phyloP scores from a whole-genome alignment of 1,284 basidiomycete species.

The Laetiporus sulphureus region DNA sequence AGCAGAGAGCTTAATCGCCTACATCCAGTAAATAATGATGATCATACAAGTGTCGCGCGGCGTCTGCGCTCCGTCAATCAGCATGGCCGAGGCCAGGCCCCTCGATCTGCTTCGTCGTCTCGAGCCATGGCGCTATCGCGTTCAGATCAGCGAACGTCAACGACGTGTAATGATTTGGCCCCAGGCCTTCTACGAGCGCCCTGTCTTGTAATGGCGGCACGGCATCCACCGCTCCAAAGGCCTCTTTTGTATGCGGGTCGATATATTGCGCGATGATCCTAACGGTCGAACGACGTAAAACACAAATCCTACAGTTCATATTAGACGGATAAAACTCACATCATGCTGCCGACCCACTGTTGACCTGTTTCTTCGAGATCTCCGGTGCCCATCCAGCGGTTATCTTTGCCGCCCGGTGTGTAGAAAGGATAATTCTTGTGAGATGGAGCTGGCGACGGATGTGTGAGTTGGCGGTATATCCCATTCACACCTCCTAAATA shows the following conservation, averaged over 20 bases:
- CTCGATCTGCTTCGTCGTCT: slow-evolving; percentile 55
- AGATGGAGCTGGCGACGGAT: slow-evolving; percentile 47
- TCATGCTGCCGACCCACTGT: slow-evolving; percentile 66
- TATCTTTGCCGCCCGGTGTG: slow-evolving; percentile 61
- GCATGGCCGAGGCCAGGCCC: slow-evolving; percentile 61
- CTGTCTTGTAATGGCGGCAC: slow-evolving; percentile 37
- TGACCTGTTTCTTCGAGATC: slow-evolving; percentile 52
- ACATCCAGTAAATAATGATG: no score
- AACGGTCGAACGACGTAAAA: slow-evolving; percentile 5
- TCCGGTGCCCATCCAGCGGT: slow-evolving; percentile 51
- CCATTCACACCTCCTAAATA: slow-evolving; percentile 18
- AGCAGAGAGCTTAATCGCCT: no score
- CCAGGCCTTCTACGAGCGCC: slow-evolving; percentile 41
- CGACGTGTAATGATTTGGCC: slow-evolving; percentile 56
- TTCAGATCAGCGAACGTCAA: slow-evolving; percentile 63
- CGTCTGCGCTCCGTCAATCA: no score
- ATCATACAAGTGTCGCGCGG: no score
- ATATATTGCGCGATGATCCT: slow-evolving; percentile 65
- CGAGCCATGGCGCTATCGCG: slow-evolving; percentile 73
- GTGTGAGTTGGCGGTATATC: slow-evolving; percentile 33
- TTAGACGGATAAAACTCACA: slow-evolving; percentile 36
- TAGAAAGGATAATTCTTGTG: slow-evolving; percentile 65
- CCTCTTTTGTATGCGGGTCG: slow-evolving; percentile 36
- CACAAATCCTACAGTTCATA: slow-evolving; percentile 3
- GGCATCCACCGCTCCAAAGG: slow-evolving; percentile 26